phyloP scores from a whole-genome alignment of 768 basidiomycete species.

The Leccinellum rugosiceps region DNA sequence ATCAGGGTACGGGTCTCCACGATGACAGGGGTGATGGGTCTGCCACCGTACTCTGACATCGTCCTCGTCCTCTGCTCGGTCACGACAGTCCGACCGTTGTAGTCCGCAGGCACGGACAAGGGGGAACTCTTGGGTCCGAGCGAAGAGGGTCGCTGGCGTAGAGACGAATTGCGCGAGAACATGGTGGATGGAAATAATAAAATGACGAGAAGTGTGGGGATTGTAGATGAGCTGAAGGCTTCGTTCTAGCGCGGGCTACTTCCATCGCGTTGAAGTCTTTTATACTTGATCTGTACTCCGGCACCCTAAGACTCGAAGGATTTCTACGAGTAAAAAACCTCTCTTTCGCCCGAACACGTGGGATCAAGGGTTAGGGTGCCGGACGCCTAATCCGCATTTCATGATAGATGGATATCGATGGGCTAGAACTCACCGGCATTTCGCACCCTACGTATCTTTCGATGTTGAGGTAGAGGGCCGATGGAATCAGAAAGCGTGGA shows the following conservation, averaged over 20 bases:
- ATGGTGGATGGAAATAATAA: not conserved
- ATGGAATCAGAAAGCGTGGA: not conserved
- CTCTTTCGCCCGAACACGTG: not conserved
- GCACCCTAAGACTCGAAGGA: not conserved
- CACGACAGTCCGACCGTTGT: not conserved
- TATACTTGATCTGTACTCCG: not conserved
- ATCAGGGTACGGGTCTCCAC: constrained; percentile 13
- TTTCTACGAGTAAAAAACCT: not conserved
- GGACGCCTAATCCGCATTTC: not conserved
- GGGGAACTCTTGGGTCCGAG: constrained; percentile 4
- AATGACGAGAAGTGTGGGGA: not conserved
- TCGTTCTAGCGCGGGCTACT: not conserved
- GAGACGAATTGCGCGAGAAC: constrained; percentile 9
- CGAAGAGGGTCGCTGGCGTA: not conserved
- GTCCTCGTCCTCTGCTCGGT: constrained; percentile 17
- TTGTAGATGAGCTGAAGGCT: not conserved
- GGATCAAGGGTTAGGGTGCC: not conserved
- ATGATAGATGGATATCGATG: not conserved
- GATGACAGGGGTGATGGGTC: constrained; percentile 11
- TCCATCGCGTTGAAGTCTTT: not conserved
- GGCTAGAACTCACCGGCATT: not conserved
- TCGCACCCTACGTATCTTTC: too few species aligned
- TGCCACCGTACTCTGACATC: constrained; percentile 11
- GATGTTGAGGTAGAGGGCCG: not conserved
- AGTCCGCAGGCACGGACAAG: constrained; percentile 11